Evolutionary conservation across 2,329 filamentous ascomycete genomes (phyloP), one percentile per base, ranked within the genome.

Genomic region (Moelleriella libera): DNA sequence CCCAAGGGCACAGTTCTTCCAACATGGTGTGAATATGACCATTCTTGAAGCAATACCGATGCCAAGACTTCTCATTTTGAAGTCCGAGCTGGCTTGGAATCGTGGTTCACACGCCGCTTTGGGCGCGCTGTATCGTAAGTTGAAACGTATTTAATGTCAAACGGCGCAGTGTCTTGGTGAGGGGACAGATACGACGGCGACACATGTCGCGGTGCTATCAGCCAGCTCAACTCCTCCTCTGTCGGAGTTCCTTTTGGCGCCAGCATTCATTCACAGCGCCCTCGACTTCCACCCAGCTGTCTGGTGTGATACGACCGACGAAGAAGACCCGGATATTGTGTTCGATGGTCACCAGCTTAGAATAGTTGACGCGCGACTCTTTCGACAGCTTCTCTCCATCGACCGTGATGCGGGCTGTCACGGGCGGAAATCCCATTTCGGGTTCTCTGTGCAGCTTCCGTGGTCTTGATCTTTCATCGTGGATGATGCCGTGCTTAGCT

Each of bases 281-380:
- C 6, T 54, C 54, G 31, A 76, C 67, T 7, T 60, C 60, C 0
- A 68, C 55, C 51, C 67, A 68, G 53, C 75, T 65, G 0, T 62
- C 53, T 1, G 53, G 47, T 3, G 55, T 48, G 12, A 79, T 63
- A 5, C 59, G 55, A n/a, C 76, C 76, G 46, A 80, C 71, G 54
- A 79, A 77, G 53, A 71, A 66, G n/a, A 79, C 72, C 43, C 66
- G 69, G 53, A 71, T 62, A 53, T 80, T 80, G 60, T 79, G 76
- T 57, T 78, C 74, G 30, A 80, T 64, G 3, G 73, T 75, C 30
- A 69, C 65, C 5, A 74, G 61, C 51, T 78, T 78, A 5, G 72
- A 70, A 57, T 78, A 79, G 59, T 79, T 78, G 52, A 78, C 67
- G 5, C 76, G 69, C 10, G 76, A 80, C 50, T 73, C 68, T 31